Conservation (phyloP, 2,329 filamentous ascomycete species). For the Cercospora sp. region DNA sequence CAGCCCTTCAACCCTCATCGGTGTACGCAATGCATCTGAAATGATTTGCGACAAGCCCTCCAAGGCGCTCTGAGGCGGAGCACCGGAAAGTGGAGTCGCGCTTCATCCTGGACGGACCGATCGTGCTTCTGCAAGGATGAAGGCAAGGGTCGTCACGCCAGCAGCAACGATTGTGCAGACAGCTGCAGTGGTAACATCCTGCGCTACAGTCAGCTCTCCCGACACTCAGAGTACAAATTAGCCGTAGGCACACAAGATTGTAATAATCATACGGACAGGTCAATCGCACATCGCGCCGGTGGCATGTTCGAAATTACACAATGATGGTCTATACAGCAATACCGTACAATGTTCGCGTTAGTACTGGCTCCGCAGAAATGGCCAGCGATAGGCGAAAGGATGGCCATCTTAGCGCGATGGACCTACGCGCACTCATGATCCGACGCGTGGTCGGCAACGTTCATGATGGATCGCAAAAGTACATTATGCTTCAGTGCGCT, state of each 20-base stretch:
- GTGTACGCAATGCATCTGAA: background rate
- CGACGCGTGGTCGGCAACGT: background rate
- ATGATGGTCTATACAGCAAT: background rate
- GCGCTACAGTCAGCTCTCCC: background rate
- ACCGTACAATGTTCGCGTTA: background rate
- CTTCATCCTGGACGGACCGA: background rate
- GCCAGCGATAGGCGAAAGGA: background rate
- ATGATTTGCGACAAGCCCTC: background rate
- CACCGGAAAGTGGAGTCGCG: conserved; percentile 5
- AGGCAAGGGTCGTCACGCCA: background rate
- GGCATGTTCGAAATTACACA: background rate
- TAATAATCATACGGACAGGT: background rate
- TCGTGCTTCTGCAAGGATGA: background rate
- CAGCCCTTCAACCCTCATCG: background rate
- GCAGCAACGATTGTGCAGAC: background rate
- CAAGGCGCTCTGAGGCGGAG: background rate
- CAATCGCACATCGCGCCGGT: background rate
- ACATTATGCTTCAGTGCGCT: background rate
- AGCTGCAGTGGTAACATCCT: background rate
- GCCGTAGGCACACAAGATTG: background rate
- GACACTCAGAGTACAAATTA: background rate
- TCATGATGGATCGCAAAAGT: background rate
- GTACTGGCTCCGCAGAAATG: background rate
- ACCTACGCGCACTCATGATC: background rate
- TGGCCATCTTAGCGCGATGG: background rate